These are phyloP conservation scores for Perilla frutescens DNA, from an alignment of 257 asterid species.

Conservation along the genomic window DNA sequence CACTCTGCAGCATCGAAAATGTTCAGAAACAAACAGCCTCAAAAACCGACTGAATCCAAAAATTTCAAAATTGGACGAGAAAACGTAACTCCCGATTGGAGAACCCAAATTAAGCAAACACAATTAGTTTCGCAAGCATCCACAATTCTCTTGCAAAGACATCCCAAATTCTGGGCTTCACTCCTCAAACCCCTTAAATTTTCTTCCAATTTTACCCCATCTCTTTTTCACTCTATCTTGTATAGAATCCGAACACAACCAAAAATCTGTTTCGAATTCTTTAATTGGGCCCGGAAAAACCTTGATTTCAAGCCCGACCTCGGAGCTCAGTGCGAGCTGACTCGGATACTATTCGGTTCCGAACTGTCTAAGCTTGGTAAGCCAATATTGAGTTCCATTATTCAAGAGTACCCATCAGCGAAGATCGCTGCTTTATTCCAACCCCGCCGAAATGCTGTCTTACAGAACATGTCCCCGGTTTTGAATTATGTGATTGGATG, in stretches of 20 bases:
- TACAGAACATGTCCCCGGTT: constrained; percentile 39
- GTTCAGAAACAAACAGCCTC: constrained; percentile 28
- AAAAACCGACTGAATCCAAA: constrained; percentile 28
- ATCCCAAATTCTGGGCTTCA: constrained; percentile 65
- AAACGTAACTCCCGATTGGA: constrained; percentile 54
- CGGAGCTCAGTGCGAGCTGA: constrained; percentile 51
- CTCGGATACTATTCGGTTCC: constrained; percentile 57
- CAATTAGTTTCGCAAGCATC: constrained; percentile 69
- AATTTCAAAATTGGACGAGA: constrained; percentile 38
- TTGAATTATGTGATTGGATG: constrained; percentile 55
- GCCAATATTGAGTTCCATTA: constrained; percentile 58
- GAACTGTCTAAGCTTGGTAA: constrained; percentile 51
- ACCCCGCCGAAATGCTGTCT: constrained; percentile 39
- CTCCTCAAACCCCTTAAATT: constrained; percentile 61
- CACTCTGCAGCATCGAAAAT: constrained; percentile 33
- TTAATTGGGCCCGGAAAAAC: constrained; percentile 61
- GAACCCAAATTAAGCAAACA: constrained; percentile 53
- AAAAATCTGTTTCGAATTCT: constrained; percentile 62
- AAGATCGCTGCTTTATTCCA: constrained; percentile 54
- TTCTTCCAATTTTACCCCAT: constrained; percentile 55
- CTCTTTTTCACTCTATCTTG: constrained; percentile 65
- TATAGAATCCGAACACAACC: constrained; percentile 56
- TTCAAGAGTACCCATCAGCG: constrained; percentile 53
- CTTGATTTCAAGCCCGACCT: constrained; percentile 72
- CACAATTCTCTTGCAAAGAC: constrained; percentile 68